These are phyloP conservation scores for Botrytis paeoniae DNA, from an alignment of 2,329 filamentous ascomycete species.

Conservation along the genomic window DNA sequence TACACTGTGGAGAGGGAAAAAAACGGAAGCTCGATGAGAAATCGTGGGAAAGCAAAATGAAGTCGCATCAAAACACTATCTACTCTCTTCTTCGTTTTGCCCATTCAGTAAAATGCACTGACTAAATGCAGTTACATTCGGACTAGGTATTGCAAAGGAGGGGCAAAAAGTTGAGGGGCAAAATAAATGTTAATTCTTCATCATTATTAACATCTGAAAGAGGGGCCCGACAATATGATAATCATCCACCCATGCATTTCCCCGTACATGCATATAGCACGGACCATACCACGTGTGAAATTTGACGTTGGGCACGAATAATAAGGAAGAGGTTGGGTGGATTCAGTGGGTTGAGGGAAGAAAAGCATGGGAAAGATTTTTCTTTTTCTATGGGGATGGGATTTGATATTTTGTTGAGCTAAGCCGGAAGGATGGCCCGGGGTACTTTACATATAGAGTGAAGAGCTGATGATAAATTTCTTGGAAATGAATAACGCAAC, in stretches of 20 bases:
- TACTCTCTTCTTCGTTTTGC: not conserved
- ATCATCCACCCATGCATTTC: not conserved
- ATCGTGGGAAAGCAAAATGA: not conserved
- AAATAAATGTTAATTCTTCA: not conserved
- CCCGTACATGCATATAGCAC: slow-evolving; percentile 7
- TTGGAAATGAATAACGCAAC: not conserved
- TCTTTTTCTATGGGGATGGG: not conserved
- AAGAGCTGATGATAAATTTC: not conserved
- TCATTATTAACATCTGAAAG: not conserved
- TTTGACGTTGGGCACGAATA: slow-evolving; percentile 3
- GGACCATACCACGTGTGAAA: slow-evolving; percentile 1
- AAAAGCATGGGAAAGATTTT: not conserved
- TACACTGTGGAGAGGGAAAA: not conserved
- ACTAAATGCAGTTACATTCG: not conserved
- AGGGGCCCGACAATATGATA: not conserved
- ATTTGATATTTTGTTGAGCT: not conserved
- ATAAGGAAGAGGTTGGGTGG: not conserved
- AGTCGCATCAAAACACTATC: not conserved
- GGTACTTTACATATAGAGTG: not conserved
- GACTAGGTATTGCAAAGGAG: not conserved
- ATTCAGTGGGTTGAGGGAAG: not conserved
- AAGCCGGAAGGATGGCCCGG: not conserved
- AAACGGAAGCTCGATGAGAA: not conserved
- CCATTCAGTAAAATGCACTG: not conserved
- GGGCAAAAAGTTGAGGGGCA: not conserved